Percentiles rank a stretch among this genome's conserved stretches.
Conservation (phyloP, 345 rosid species). For the Psidium friedrichsthalianum region DNA sequence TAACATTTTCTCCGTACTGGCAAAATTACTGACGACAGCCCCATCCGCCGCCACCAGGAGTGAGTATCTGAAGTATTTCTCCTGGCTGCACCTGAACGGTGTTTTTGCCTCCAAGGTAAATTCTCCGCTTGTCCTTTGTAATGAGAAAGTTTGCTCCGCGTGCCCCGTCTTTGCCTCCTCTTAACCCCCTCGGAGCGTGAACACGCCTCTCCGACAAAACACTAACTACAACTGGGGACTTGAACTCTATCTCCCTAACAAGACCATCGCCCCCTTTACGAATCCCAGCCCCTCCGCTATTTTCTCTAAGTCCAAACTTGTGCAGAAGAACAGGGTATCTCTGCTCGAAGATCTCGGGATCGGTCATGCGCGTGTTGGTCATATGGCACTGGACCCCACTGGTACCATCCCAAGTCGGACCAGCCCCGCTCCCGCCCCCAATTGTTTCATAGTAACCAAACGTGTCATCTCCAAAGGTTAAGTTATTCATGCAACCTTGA, state of each 20-base stretch:
- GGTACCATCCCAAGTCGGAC: slow-evolving; percentile 83
- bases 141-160: slow-evolving; percentile 77
- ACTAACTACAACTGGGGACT: slow-evolving; percentile 67
- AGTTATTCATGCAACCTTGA: slow-evolving; percentile 97
- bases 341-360: slow-evolving; percentile 95
- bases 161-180: slow-evolving; percentile 70
- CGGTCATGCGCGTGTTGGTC: slow-evolving; percentile 98
- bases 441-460: slow-evolving; percentile 95
- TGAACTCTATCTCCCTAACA: slow-evolving; percentile 85
- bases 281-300: slow-evolving; percentile 74
- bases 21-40: slow-evolving; percentile 26
- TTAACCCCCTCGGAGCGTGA: slow-evolving; percentile 76
- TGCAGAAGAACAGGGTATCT: slow-evolving; percentile 87
- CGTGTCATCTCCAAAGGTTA: slow-evolving; percentile 81
- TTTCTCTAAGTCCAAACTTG: slow-evolving; percentile 67
- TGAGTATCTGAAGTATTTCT: slow-evolving; percentile 71
- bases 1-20: background rate
- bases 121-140: slow-evolving; percentile 43
- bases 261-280: slow-evolving; percentile 82
- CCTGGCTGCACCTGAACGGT: slow-evolving; percentile 67
- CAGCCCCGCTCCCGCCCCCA: slow-evolving; percentile 94
- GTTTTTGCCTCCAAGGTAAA: slow-evolving; percentile 87
- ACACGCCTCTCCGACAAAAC: slow-evolving; percentile 97
- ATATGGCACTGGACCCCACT: slow-evolving; percentile 97
- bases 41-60: slow-evolving; percentile 94